These are phyloP conservation scores for Ophiosphaerella korrae DNA, from an alignment of 2,329 filamentous ascomycete species.

Conservation along the genomic window DNA sequence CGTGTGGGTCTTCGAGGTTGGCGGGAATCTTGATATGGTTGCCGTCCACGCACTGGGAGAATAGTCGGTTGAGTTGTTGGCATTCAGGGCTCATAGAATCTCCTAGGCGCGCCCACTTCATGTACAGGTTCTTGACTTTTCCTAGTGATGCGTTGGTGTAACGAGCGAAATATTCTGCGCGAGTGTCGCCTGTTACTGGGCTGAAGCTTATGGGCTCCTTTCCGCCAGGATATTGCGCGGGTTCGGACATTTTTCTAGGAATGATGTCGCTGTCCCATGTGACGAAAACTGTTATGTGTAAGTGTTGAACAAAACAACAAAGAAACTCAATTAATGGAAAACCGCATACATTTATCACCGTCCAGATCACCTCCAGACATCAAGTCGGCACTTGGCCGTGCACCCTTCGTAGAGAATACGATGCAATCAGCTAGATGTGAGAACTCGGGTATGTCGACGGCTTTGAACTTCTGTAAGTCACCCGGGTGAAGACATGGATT, in stretches of 20 bases:
- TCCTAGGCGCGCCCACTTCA: constrained; percentile 49
- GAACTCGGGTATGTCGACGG: constrained; percentile 43
- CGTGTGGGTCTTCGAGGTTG: constrained; percentile 36
- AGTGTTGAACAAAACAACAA: neutral
- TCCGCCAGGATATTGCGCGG: constrained; percentile 49
- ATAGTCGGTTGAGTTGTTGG: constrained; percentile 50
- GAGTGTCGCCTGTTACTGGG: constrained; percentile 46
- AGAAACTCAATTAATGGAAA: neutral
- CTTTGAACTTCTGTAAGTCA: constrained; percentile 51
- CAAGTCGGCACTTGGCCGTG: constrained; percentile 47
- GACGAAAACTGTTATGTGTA: constrained; percentile 44
- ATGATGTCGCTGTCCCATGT: constrained; percentile 51
- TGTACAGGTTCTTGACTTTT: constrained; percentile 49
- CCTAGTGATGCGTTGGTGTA: constrained; percentile 49
- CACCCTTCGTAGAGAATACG: constrained; percentile 47
- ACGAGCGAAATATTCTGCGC: constrained; percentile 49
- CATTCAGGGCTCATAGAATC: constrained; percentile 48
- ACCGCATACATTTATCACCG: constrained; percentile 47
- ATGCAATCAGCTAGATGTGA: constrained; percentile 50
- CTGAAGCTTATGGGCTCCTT: constrained; percentile 46
- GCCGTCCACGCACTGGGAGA: constrained; percentile 51
- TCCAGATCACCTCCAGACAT: constrained; percentile 54
- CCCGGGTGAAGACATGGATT: constrained; percentile 53
- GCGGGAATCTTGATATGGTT: constrained; percentile 47
- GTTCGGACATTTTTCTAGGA: constrained; percentile 41